Conservation (phyloP, 352 stramenopile genomes). For the Pythium aphanidermatum region DNA sequence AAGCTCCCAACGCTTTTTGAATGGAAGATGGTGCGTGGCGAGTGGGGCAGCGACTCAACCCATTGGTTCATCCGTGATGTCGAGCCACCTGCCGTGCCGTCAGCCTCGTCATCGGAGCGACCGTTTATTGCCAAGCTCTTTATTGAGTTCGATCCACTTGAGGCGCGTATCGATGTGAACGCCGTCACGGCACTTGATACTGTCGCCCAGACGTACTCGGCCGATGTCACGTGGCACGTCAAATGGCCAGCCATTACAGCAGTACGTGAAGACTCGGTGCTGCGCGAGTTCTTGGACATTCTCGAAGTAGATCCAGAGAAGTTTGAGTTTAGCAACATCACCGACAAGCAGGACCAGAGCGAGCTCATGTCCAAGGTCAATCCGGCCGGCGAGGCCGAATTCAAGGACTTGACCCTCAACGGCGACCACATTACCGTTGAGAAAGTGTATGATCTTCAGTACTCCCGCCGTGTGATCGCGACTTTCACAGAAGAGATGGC, state of each 20-base stretch:
- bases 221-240: conserved; percentile 30
- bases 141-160: conserved; percentile 16
- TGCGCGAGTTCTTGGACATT: conserved; percentile 25
- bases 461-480: conserved; percentile 33
- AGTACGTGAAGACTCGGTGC: conserved; percentile 23
- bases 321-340: conserved; percentile 30
- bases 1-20: conserved; percentile 29
- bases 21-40: conserved; percentile 55
- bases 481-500: no score
- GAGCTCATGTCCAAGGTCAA: conserved; percentile 9
- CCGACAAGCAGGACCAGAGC: conserved; percentile 9
- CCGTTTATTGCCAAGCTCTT: conserved; percentile 14
- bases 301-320: conserved; percentile 23
- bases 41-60: conserved; percentile 24
- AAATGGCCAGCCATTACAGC: conserved; percentile 22
- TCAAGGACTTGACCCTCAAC: not conserved
- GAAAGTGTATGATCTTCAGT: conserved; percentile 25
- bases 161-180: conserved; percentile 22
- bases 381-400: conserved; percentile 1
- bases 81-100: conserved; percentile 13
- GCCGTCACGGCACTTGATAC: conserved; percentile 22
- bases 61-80: conserved; percentile 54
- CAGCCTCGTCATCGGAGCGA: not conserved
- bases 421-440: not conserved
- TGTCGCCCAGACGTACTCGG: conserved; percentile 21